Evolutionary conservation across 192 early-diverging fungal species (phyloP), one percentile per base, ranked within the genome.

Genomic region (Coemansia sp.): DNA sequence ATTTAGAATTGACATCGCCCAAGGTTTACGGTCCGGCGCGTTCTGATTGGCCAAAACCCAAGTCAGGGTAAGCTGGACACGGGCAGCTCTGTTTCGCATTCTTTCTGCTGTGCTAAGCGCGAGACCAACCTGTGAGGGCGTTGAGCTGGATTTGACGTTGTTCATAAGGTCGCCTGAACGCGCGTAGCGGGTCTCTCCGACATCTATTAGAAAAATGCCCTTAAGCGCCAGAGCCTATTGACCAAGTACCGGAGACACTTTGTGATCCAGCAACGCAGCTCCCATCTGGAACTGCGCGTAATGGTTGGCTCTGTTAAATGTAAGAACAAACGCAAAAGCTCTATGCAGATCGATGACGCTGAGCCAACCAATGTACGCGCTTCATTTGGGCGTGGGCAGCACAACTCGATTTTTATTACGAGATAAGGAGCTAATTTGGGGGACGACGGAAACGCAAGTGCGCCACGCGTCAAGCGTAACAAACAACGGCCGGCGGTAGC

Each of bases 391-490:
- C 23, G 51, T 7, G 14, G 14, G 51, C 6, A 26, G 14, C 51
- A 26, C 51, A 26, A 21, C 24, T 53, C 51, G 51, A 53, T 53
- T 53, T 53, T 53, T 53, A 6, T 26, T 20, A 7, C 20, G 51
- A 26, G 26, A 53, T 23, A 23, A 53, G 15, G 51, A 26, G 51
- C 51, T 9, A 12, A 15, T 53, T 26, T 26, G 23, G 51, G 51
- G 30, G 30, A 30, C 30, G 30, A 30, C 30, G 30, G 51, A 53
- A 6, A 49, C 20, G 20, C 20, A 20, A 15, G 21, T 10, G 9
- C 2, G 51, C 15, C 51, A 15, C 51, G 24, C 51, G 51, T 26
- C 51, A 53, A 26, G 51, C 51, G 51, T 53, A 65, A 26, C 63
- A 65, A 65, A 65, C 63, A 65, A 35, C 33, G 18, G 8, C 44